Conservation (phyloP, 2,329 filamentous ascomycete genomes). For the Botrytis porri region DNA sequence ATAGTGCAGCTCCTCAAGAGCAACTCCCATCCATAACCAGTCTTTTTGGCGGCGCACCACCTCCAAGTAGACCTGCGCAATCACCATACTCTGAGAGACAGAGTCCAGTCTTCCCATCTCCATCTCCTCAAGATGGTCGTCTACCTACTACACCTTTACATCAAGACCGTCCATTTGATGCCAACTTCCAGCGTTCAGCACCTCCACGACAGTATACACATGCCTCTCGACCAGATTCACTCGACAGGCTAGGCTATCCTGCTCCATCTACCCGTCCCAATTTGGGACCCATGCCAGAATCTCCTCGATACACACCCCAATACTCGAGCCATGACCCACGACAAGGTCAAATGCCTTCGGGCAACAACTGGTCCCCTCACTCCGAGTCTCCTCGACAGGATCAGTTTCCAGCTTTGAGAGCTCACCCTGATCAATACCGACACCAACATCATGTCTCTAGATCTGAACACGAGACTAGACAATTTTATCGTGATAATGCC, state of each 20-base stretch:
- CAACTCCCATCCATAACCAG: slow-evolving; percentile 38
- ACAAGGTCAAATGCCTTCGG: slow-evolving; percentile 26
- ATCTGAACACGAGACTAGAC: slow-evolving; percentile 29
- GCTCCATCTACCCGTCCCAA: slow-evolving; percentile 27
- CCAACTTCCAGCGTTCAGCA: slow-evolving; percentile 33
- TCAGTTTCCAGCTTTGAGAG: slow-evolving; percentile 33
- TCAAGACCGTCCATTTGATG: slow-evolving; percentile 31
- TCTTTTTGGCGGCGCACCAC: slow-evolving; percentile 33
- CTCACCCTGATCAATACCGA: slow-evolving; percentile 28
- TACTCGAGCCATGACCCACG: slow-evolving; percentile 25
- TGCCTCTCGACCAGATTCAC: slow-evolving; percentile 29
- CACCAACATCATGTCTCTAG: slow-evolving; percentile 26
- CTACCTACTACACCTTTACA: slow-evolving; percentile 32
- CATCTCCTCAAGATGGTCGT: slow-evolving; percentile 32
- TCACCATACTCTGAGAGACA: slow-evolving; percentile 36
- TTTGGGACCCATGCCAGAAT: slow-evolving; percentile 29
- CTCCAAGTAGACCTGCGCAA: slow-evolving; percentile 27
- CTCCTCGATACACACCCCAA: slow-evolving; percentile 33
- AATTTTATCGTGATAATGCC: slow-evolving; percentile 29
- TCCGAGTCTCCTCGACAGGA: slow-evolving; percentile 31
- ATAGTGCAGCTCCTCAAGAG: slow-evolving; percentile 31
- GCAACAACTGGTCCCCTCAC: slow-evolving; percentile 34
- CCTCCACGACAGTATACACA: slow-evolving; percentile 27
- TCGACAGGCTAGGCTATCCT: slow-evolving; percentile 32
- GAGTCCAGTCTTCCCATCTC: slow-evolving; percentile 35